A percentile compares a stretch with the other conserved stretches of the same genome.
Evolutionary conservation across 2,329 filamentous ascomycete species (phyloP).

Genomic region (Pochonia chlamydosporia): DNA sequence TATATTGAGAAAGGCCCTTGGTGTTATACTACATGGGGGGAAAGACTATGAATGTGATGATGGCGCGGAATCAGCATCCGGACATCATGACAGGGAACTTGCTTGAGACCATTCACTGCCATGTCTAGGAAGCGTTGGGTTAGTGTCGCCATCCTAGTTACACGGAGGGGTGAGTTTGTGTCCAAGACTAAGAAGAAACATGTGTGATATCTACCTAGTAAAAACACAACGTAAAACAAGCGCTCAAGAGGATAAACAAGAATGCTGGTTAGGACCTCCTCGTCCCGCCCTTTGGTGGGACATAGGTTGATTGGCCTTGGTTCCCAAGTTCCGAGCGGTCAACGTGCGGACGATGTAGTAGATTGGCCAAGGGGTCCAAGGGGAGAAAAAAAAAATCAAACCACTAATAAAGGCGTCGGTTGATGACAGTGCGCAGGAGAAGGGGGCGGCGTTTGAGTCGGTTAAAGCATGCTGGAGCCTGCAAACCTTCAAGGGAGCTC

Average conservation of each 20-base stretch:
- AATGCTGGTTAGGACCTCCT: background rate
- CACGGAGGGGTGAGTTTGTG: background rate
- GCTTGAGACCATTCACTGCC: background rate
- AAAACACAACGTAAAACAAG: background rate
- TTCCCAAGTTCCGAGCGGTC: no score
- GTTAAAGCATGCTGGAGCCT: no score
- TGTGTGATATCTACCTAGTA: background rate
- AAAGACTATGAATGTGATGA: background rate
- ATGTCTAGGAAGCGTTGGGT: background rate
- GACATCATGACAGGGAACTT: background rate
- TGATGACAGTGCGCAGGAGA: no score
- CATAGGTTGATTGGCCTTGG: no score
- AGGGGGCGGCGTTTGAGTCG: no score
- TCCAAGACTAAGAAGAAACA: no score
- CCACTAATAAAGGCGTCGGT: no score
- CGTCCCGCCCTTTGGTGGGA: conserved; percentile 1
- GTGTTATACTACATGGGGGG: background rate
- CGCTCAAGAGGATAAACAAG: background rate
- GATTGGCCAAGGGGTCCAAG: no score
- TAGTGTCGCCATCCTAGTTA: background rate
- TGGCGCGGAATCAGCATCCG: background rate
- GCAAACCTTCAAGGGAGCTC: no score
- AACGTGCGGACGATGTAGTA: no score
- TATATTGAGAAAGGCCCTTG: no score
- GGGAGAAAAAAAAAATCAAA: no score